Conservation (phyloP, 148 eudicot species). For the Limonium bicolor region DNA sequence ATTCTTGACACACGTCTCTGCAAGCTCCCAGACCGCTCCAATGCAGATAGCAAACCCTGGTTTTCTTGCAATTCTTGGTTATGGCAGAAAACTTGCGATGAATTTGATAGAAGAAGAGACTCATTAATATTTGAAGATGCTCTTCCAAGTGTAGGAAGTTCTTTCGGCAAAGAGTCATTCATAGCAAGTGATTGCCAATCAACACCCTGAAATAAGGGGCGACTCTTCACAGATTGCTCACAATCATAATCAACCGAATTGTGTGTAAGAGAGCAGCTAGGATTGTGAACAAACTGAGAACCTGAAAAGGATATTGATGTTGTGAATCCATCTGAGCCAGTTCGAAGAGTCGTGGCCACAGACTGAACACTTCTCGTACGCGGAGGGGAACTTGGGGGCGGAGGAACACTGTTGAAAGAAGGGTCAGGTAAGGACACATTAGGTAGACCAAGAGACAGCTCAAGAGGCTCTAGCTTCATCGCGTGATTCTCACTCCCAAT, state of each 20-base stretch:
- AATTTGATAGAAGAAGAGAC: conserved; percentile 30
- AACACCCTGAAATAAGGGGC: conserved; percentile 76
- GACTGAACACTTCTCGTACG: conserved; percentile 81
- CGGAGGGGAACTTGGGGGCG: conserved; percentile 68
- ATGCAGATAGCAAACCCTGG: conserved; percentile 20
- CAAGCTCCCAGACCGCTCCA: conserved; percentile 46
- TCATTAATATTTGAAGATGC: conserved; percentile 34
- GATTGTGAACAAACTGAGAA: conserved; percentile 70
- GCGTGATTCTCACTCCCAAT: conserved; percentile 41
- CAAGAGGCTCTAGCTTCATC: conserved; percentile 51
- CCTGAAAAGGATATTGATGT: conserved; percentile 90
- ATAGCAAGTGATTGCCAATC: conserved; percentile 64
- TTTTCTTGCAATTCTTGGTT: conserved; percentile 30
- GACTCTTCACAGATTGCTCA: conserved; percentile 84
- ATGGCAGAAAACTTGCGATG: conserved; percentile 34
- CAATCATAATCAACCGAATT: conserved; percentile 46
- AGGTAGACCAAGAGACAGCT: conserved; percentile 92
- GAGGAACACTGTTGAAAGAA: conserved; percentile 28
- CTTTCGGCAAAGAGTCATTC: conserved; percentile 41
- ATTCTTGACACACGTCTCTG: conserved; percentile 41
- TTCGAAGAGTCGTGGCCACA: conserved; percentile 47
- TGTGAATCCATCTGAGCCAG: conserved; percentile 83
- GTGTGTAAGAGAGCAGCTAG: conserved; percentile 73
- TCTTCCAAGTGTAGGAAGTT: conserved; percentile 22
- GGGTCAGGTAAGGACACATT: conserved; percentile 50